These are phyloP conservation scores for Castanopsis chinensis DNA, from an alignment of 306 rosid species.

Conservation along the genomic window DNA sequence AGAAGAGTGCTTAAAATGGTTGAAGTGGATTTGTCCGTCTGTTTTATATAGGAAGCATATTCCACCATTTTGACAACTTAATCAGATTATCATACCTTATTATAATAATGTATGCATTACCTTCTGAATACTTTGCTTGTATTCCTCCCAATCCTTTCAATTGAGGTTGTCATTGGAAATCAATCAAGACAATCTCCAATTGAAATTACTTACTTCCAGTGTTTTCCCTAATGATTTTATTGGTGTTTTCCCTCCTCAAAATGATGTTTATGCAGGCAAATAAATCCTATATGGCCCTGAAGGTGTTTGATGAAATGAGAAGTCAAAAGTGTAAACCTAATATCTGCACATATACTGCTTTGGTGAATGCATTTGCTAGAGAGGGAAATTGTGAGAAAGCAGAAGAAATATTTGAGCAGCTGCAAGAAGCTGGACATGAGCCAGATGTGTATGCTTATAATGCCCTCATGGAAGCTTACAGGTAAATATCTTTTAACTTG, in stretches of 20 bases:
- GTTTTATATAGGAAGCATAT: not conserved
- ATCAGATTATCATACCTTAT: not conserved
- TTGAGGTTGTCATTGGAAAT: not conserved
- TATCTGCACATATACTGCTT: slow-evolving; percentile 86
- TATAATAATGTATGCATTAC: not conserved
- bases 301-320: slow-evolving; percentile 70
- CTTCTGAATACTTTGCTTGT: not conserved
- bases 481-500: slow-evolving; percentile 43
- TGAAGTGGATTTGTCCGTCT: not conserved
- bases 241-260: not conserved
- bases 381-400: slow-evolving; percentile 97
- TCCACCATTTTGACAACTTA: not conserved
- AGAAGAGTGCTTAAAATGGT: not conserved
- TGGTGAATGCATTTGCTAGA: slow-evolving; percentile 92
- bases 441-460: slow-evolving; percentile 88
- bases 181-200: not conserved
- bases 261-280: slow-evolving; percentile 56
- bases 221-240: not conserved
- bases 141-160: not conserved
- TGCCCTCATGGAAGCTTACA: slow-evolving; percentile 96
- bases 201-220: not conserved
- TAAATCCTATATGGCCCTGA: slow-evolving; percentile 71
- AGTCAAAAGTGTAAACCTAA: slow-evolving; percentile 68
- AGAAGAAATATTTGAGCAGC: slow-evolving; percentile 88
- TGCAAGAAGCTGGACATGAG: slow-evolving; percentile 83